phyloP scores from a whole-genome alignment of 768 basidiomycete genomes.

The Kwoniella newhampshirensis region DNA sequence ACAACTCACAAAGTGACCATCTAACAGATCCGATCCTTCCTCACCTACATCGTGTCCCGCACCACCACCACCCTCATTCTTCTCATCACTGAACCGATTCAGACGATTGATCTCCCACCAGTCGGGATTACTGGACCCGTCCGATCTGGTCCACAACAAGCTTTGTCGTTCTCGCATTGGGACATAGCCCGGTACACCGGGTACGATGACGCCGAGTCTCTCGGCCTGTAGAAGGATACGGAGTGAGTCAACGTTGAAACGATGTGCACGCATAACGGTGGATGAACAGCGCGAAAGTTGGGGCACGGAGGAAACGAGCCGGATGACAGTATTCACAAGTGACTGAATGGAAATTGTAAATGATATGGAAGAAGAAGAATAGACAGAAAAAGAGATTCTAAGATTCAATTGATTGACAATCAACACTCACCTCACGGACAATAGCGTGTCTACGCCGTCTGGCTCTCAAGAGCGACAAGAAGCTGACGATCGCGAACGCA shows the following conservation, averaged over 20 bases:
- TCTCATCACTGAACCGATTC: not conserved
- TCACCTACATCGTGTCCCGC: not conserved
- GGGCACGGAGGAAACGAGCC: too few species aligned
- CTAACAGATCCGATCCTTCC: slow-evolving; percentile 1
- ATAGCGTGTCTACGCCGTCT: slow-evolving; percentile 33
- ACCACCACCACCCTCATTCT: slow-evolving; percentile 7
- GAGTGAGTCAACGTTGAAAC: too few species aligned
- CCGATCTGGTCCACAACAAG: slow-evolving; percentile 20
- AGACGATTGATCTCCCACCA: slow-evolving; percentile 41
- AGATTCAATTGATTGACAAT: too few species aligned
- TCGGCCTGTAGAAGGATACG: slow-evolving; percentile 37
- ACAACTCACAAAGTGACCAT: not conserved
- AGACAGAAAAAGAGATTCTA: too few species aligned
- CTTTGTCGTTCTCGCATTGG: slow-evolving; percentile 32
- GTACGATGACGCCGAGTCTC: slow-evolving; percentile 42
- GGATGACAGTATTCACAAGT: too few species aligned
- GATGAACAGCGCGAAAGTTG: too few species aligned
- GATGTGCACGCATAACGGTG: too few species aligned
- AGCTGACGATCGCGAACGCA: slow-evolving; percentile 39
- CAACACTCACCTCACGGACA: slow-evolving; percentile 34
- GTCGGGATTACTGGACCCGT: slow-evolving; percentile 31
- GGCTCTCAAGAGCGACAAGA: slow-evolving; percentile 37
- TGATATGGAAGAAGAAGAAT: too few species aligned
- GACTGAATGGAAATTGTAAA: too few species aligned
- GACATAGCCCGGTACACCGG: slow-evolving; percentile 45